Base-by-base conservation (phyloP, 23 red algal genomes). In the Porphyridium purpureum region DNA sequence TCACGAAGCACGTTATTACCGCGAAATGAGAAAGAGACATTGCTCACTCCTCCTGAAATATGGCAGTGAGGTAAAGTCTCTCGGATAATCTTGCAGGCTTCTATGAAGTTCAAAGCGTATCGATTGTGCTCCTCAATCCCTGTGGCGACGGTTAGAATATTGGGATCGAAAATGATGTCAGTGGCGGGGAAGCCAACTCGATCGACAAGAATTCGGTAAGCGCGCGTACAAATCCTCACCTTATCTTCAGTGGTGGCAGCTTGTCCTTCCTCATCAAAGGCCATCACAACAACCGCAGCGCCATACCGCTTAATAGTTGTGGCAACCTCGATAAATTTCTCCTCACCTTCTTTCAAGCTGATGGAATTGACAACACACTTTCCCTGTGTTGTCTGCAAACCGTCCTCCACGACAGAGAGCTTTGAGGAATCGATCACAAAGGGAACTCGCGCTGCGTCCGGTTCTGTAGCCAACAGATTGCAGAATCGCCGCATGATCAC, bases 281-380 rank as follows among this genome's bases (percentile, higher is more conserved):
- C 76, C 76, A 83, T 83, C 17, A 83, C 76, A 5, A 83, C 76
- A 2, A 83, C 76, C 11, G 76, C 76, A 31, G 76, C 76, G 33
- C 76, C 76, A 53, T 83, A 83, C 11, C 56, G 76, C 47, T 83
- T 69, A 5, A 83, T 65, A 23, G 62, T 51, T 9, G 35, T 29
- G 15, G 76, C 76, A 32, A 70, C 46, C 2, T 35, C 15, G 19
- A 60, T 53, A 26, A 83, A 83, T 55, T 71, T 65, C 7, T 83
- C 76, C 44, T 71, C 76, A 2, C 76, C 76, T 30, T 51, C 52
- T 31, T 83, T 83, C 4, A 83, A 56, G 7, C 64, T 70, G 14
- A 83, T 83, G 24, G 76, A 83, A 40, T 83, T 83, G 21, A 83
- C 76, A 57, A 83, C 71, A 49, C 76, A 83, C 50, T 83, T 83